phyloP scores from a whole-genome alignment of 129 eudicot genomes.

The Flaveria brownii region DNA sequence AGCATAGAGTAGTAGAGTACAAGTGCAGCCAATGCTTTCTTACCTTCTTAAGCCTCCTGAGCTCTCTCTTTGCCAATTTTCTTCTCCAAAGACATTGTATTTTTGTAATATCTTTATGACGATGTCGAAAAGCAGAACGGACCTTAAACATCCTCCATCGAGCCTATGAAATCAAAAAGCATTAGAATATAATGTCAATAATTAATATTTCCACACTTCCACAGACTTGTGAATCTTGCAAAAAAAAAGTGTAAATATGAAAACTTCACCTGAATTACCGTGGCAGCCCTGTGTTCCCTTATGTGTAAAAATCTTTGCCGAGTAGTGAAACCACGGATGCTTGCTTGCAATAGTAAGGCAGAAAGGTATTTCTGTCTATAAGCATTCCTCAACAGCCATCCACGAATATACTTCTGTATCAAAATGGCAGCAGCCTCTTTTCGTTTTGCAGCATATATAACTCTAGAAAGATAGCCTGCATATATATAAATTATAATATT shows the following conservation, averaged over 20 bases:
- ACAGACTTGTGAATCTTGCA: conserved; percentile 9
- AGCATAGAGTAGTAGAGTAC: neutral
- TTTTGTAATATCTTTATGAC: conserved; percentile 70
- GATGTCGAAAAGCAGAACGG: conserved; percentile 69
- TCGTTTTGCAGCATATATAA: conserved; percentile 52
- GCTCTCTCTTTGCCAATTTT: conserved; percentile 84
- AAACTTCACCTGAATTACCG: conserved; percentile 69
- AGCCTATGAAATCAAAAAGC: conserved; percentile 48
- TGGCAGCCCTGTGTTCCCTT: conserved; percentile 75
- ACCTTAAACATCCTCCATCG: conserved; percentile 78
- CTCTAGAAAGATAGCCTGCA: conserved; percentile 76
- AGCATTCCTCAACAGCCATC: conserved; percentile 63
- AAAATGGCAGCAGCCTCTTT: conserved; percentile 62
- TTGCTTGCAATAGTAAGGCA: conserved; percentile 57
- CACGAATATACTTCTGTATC: conserved; percentile 70
- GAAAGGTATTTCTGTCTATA: conserved; percentile 45
- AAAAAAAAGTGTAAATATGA: conserved; percentile 7
- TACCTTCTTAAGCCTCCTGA: conserved; percentile 83
- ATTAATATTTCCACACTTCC: neutral
- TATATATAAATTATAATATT: neutral
- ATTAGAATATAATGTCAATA: neutral
- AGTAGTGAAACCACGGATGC: conserved; percentile 71
- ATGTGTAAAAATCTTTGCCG: conserved; percentile 60
- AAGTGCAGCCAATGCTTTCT: conserved; percentile 3
- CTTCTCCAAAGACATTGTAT: conserved; percentile 93